Percentiles rank a stretch among this genome's conserved stretches.
Evolutionary conservation across 352 stramenopile species (phyloP).

Genomic region (Phytophthora chlamydospora): DNA sequence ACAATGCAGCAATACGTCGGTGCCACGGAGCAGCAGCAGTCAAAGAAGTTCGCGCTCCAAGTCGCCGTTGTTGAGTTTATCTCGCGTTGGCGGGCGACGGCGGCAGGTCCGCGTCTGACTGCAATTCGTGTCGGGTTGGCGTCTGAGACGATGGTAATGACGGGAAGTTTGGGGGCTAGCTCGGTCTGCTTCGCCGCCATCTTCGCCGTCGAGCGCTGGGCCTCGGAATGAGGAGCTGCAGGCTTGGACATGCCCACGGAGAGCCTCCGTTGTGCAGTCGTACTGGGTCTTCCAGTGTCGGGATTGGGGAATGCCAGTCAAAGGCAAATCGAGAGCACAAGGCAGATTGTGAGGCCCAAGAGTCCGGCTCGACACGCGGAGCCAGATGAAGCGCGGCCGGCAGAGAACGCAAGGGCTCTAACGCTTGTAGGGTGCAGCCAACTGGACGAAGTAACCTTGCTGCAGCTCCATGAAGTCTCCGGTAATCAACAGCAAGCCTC

Average conservation of each 20-base stretch:
- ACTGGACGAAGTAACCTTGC: slow-evolving; percentile 15
- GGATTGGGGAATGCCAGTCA: slow-evolving; percentile 24
- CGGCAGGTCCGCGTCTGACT: slow-evolving; percentile 3
- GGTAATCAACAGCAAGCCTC: slow-evolving; percentile 6
- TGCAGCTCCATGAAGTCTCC: not conserved
- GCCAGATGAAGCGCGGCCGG: not conserved
- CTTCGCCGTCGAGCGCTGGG: slow-evolving; percentile 2
- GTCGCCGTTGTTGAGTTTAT: slow-evolving; percentile 11
- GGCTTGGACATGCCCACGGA: slow-evolving; percentile 13
- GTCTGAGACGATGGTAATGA: slow-evolving; percentile 28
- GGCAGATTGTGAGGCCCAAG: slow-evolving; percentile 17
- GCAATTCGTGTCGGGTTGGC: slow-evolving; percentile 14
- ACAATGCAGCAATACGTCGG: slow-evolving; percentile 47
- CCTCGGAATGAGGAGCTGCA: slow-evolving; percentile 3
- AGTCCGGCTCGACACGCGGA: slow-evolving; percentile 16
- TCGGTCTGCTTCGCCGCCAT: slow-evolving; percentile 11
- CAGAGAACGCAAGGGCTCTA: slow-evolving; percentile 4
- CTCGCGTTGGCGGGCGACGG: slow-evolving; percentile 10
- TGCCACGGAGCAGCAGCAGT: slow-evolving; percentile 35
- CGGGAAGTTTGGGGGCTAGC: slow-evolving; percentile 12
- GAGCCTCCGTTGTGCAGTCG: slow-evolving; percentile 19
- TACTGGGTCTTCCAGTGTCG: slow-evolving; percentile 20
- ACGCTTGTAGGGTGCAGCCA: not conserved
- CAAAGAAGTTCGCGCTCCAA: slow-evolving; percentile 37
- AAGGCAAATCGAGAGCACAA: slow-evolving; percentile 32